Conservation (phyloP, 2,329 filamentous ascomycete species). For the Colletotrichum aenigma region DNA sequence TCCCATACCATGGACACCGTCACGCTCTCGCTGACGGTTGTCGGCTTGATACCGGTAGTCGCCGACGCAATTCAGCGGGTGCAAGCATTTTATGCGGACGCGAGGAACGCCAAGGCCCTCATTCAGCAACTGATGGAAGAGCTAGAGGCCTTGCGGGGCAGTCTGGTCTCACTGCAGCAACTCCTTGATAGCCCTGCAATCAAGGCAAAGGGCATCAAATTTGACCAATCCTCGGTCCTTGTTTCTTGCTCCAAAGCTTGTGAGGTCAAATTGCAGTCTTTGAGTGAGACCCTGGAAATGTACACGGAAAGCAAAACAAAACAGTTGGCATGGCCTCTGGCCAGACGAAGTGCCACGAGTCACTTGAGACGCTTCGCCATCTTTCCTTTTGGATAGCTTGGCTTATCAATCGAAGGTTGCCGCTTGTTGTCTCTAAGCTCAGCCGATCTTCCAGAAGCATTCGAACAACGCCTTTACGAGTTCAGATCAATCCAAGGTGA, state of each 20-base stretch:
- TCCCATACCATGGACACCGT: not conserved
- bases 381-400: not conserved
- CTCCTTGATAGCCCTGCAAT: not conserved
- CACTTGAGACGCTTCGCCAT: not conserved
- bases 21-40: not conserved
- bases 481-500: not conserved
- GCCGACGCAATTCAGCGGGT: not conserved
- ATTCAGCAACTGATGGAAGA: not conserved
- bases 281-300: not conserved
- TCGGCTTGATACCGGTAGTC: not conserved
- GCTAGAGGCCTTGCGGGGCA: not conserved
- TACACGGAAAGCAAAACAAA: not conserved
- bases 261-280: not conserved
- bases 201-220: not conserved
- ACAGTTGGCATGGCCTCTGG: not conserved
- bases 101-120: accelerated
- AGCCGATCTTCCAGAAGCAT: too few relatives aligned
- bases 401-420: not conserved
- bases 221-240: not conserved
- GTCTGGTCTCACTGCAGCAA: not conserved
- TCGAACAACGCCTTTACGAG: not conserved
- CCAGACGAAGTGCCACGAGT: not conserved
- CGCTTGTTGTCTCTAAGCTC: not conserved
- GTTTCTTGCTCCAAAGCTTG: not conserved
- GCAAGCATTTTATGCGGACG: not conserved